Conservation (phyloP, 139 green algal species). For the Ettlia oleoabundans region DNA sequence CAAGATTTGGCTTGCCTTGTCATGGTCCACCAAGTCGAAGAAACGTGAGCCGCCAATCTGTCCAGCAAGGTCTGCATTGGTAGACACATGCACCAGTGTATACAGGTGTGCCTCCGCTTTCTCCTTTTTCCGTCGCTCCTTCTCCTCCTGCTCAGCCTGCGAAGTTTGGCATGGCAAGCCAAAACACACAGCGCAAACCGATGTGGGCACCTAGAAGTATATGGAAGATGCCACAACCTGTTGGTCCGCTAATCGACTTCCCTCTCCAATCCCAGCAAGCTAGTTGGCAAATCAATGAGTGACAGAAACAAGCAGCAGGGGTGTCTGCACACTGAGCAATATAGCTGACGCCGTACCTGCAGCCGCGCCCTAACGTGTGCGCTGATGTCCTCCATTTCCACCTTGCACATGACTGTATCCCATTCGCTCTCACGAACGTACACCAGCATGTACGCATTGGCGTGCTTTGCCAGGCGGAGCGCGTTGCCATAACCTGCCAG, state of each 20-base stretch:
- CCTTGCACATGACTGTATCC: conserved; percentile 81
- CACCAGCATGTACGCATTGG: conserved; percentile 99
- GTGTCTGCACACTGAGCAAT: neutral
- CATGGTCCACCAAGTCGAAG: conserved; percentile 95
- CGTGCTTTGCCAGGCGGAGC: conserved; percentile 62
- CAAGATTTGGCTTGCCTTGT: conserved; percentile 69
- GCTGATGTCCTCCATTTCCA: conserved; percentile 81
- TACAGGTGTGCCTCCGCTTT: conserved; percentile 94
- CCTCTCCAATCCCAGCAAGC: too few relatives aligned
- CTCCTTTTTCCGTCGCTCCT: conserved; percentile 69
- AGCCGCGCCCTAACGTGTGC: conserved; percentile 78
- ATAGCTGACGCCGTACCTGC: conserved; percentile 56
- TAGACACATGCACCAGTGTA: conserved; percentile 68
- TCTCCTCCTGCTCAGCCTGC: conserved; percentile 79
- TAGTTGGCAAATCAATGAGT: neutral
- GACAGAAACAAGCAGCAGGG: neutral
- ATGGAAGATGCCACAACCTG: too few relatives aligned
- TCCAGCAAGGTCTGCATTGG: conserved; percentile 64
- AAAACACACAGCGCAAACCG: neutral
- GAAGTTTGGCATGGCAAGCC: neutral
- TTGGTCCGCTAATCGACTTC: too few relatives aligned
- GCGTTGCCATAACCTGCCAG: conserved; percentile 51
- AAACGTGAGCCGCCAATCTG: conserved; percentile 73
- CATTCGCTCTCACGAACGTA: conserved; percentile 93
- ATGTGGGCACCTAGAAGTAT: too few relatives aligned